Base-by-base conservation (phyloP, 2,329 filamentous ascomycete genomes). In the Pyricularia sp. region DNA sequence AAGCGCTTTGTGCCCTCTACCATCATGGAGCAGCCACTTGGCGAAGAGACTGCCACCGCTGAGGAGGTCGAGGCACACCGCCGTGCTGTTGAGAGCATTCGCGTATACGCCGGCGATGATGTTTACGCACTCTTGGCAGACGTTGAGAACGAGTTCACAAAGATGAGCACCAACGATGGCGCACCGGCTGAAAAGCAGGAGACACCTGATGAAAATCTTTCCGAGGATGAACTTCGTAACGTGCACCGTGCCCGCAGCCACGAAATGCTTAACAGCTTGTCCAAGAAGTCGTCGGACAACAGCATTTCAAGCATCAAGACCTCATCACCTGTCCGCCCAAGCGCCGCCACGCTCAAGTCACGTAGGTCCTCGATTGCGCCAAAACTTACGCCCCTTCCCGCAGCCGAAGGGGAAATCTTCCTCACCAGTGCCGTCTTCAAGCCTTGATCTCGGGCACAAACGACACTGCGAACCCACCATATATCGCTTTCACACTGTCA, bases 111-210 rank as follows among this genome's bases (percentile, higher is more conserved):
- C 26, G 88, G 88, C 70, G 85, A 86, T 70, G 88, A 90, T 65
- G 85, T 92, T 10, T 90, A 88, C 72, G 84, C 86, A 2, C 81
- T 92, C 1, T 80, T 92, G 59, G 87, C 86, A 1, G 89, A 91
- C 72, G 89, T 91, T 17, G 88, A 91, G 76, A 82, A 82, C 70
- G 84, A 88, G 73, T 86, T 89, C 74, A 83, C 78, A 68, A 79
- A 80, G 69, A 80, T 84, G 74, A 6, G 63, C 36, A 26, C 17
- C 64, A 25, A 17, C 58, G 67, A 67, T 10, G 64, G 63, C 36
- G 17, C 66, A 9, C 68, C 68, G 65, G 30, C 64, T 55, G 74
- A 68, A 68, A 28, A 68, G 69, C 61, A 72, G 68, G 64, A 73
- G 73, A 20, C 71, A 73, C 69, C 66, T 64, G 65, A 71, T 69